phyloP scores from a whole-genome alignment of 2,329 filamentous ascomycete genomes.

The Arthrobotrys megalospora region DNA sequence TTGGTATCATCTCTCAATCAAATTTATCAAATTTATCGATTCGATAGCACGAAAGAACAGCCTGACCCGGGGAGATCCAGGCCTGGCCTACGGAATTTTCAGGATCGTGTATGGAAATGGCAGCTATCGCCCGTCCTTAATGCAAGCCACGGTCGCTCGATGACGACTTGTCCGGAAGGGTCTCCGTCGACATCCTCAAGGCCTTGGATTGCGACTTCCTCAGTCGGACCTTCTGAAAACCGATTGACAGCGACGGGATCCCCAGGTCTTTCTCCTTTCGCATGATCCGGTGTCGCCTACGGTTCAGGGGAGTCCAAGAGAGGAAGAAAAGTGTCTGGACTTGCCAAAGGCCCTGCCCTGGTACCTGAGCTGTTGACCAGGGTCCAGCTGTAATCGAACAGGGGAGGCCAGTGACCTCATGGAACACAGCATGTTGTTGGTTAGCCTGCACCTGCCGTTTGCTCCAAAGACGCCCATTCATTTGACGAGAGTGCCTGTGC shows the following conservation, averaged over 20 bases:
- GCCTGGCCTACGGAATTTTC: background rate
- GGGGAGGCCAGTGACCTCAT: slow-evolving; percentile 32
- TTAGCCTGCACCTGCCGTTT: slow-evolving; percentile 24
- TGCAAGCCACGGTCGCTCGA: background rate
- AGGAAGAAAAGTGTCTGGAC: slow-evolving; percentile 33
- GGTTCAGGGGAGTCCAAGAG: slow-evolving; percentile 36
- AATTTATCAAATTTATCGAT: slow-evolving; percentile 38
- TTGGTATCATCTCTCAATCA: slow-evolving; percentile 46
- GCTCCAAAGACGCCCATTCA: slow-evolving; percentile 4
- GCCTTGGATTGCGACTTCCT: slow-evolving; percentile 14
- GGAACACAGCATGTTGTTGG: slow-evolving; percentile 18
- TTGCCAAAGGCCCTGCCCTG: slow-evolving; percentile 34
- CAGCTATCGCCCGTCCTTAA: background rate
- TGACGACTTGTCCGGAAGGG: slow-evolving; percentile 7
- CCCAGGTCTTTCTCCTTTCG: slow-evolving; percentile 37
- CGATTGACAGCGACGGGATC: slow-evolving; percentile 18
- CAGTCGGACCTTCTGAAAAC: slow-evolving; percentile 32
- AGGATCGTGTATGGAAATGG: background rate
- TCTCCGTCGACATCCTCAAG: slow-evolving; percentile 12
- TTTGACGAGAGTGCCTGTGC: slow-evolving; percentile 26
- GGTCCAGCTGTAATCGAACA: slow-evolving; percentile 22
- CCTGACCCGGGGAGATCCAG: background rate
- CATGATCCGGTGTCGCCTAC: slow-evolving; percentile 41
- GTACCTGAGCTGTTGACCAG: slow-evolving; percentile 48
- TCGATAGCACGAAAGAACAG: slow-evolving; percentile 24